Evolutionary conservation across 805 yeast species (phyloP).

Genomic region (Ogataea saltuana): DNA sequence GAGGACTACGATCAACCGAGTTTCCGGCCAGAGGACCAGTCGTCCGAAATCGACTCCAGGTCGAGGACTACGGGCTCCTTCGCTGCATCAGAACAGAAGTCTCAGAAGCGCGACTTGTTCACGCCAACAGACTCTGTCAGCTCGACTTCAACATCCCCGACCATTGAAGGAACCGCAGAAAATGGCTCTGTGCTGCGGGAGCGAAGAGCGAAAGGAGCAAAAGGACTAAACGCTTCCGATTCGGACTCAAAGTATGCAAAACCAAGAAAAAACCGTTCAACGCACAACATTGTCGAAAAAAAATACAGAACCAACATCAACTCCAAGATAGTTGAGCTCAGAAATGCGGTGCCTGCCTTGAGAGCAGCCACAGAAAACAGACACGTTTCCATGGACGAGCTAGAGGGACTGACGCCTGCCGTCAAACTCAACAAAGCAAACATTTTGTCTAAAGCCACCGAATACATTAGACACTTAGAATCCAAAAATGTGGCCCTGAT

Average conservation of each 20-base stretch:
- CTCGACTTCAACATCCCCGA: conserved; percentile 19
- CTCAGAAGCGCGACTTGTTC: conserved; percentile 8
- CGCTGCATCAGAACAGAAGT: not conserved
- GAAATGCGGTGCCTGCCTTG: conserved; percentile 78
- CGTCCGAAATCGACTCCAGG: not conserved
- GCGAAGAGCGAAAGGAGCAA: not conserved
- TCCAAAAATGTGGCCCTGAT: conserved; percentile 51
- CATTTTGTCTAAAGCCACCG: conserved; percentile 74
- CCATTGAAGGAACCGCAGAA: not conserved
- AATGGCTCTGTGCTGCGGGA: conserved; percentile 11
- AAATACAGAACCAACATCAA: conserved; percentile 78
- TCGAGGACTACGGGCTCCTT: conserved; percentile 1
- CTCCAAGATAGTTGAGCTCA: conserved; percentile 62
- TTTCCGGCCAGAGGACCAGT: not conserved
- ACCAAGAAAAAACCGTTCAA: conserved; percentile 54
- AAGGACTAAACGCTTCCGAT: not conserved
- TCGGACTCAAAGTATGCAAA: conserved; percentile 34
- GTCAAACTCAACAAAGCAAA: conserved; percentile 76
- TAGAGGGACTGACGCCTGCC: conserved; percentile 79
- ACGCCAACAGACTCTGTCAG: conserved; percentile 21
- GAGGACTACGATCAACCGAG: not conserved
- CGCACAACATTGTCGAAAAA: conserved; percentile 81
- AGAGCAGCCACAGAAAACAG: conserved; percentile 54
- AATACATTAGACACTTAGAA: conserved; percentile 75
- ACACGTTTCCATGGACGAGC: conserved; percentile 40